Base-by-base conservation (phyloP, 192 early-diverging fungal species). In the Coemansia sp. region DNA sequence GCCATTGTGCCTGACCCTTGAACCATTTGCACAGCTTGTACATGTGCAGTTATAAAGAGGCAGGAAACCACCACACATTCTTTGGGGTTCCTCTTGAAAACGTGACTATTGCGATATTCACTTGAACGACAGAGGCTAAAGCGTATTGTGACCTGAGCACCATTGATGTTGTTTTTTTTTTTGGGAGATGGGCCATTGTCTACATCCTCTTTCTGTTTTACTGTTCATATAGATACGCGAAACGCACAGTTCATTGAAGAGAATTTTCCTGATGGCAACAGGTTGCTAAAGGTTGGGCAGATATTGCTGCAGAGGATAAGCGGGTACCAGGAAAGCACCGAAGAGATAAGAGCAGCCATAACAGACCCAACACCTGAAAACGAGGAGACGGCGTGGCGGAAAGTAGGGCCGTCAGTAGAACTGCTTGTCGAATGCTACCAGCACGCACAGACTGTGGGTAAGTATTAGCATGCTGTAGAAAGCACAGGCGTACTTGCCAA, bases 361-460 rank as follows among this genome's bases (percentile, higher is more conserved):
- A 89, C 90, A 21, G 80, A 83, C 36, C 95, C 95, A 12, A 90
- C 87, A 39, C 84, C 86, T 36, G 91, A 94, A 52, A 90, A 92
- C 71, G 97, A 99, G 73, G 87, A 93, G 40, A 89, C 85, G 41
- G 95, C 93, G 32, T 99, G 95, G 97, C 77, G 87, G 56, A 88
- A 88, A 63, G 83, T 99, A 39, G 84, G 86, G 19, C 95, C 95
- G 46, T 90, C 90, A 6, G 94, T 95, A 10, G 65, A 71, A 32
- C 89, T 92, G 62, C 80, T 98, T 71, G 85, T 86, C 61, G 84
- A 87, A 62, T 94, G 91, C 80, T 98, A 90, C 73, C 89, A 93
- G 63, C 89, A 91, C 76, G 86, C 94, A 10, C 85, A 76, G 47
- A 76, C 85, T 63, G 80, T 98, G 43, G 88, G 92, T 92, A 88